These are phyloP conservation scores for Saccharomycopsis sp. DNA, from an alignment of 805 yeast species.

Conservation along the genomic window DNA sequence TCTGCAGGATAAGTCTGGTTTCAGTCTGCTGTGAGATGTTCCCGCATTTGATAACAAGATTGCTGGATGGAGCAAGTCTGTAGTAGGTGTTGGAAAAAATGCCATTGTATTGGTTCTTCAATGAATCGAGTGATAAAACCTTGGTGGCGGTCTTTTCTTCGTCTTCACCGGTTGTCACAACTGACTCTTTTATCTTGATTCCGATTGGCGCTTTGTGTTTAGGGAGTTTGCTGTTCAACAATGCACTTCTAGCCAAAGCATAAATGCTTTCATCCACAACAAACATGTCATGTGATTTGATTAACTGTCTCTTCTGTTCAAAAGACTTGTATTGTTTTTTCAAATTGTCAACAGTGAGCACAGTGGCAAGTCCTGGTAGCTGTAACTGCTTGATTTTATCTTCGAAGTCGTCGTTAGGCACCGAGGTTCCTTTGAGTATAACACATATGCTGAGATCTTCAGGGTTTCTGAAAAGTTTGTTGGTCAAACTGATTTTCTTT, in stretches of 20 bases:
- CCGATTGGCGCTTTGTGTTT: not conserved
- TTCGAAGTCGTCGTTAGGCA: slow-evolving; percentile 26
- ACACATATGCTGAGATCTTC: not conserved
- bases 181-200: not conserved
- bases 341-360: slow-evolving; percentile 60
- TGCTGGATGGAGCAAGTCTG: not conserved
- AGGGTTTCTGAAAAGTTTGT: slow-evolving; percentile 25
- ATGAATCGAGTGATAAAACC: not conserved
- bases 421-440: slow-evolving; percentile 11
- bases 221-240: not conserved
- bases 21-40: not conserved
- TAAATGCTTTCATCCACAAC: slow-evolving; percentile 73
- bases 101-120: not conserved
- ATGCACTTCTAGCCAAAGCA: not conserved
- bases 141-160: not conserved
- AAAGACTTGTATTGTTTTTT: slow-evolving; percentile 83
- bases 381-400: slow-evolving; percentile 26
- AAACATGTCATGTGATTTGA: slow-evolving; percentile 64
- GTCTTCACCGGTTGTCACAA: not conserved
- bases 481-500: not conserved
- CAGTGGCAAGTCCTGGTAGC: slow-evolving; percentile 35
- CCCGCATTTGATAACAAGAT: not conserved
- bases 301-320: slow-evolving; percentile 77
- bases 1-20: not conserved
- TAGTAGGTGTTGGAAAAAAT: not conserved